Conservation (phyloP, 2,329 filamentous ascomycete species). For the Alternaria sp. region DNA sequence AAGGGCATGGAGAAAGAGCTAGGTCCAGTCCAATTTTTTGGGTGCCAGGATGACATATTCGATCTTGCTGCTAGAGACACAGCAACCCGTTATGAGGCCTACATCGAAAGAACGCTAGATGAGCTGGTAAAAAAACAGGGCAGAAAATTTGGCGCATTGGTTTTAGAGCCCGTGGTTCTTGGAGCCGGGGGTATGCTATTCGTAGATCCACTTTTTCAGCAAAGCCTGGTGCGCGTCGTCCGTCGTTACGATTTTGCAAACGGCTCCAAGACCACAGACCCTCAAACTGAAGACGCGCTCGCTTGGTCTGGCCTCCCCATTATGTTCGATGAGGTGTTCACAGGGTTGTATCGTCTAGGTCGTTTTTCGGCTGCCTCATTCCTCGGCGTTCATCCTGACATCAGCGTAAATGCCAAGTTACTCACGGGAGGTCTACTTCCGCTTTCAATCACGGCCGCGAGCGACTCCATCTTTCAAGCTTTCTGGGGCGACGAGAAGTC, state of each 20-base stretch:
- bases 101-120: conserved; percentile 66
- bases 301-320: conserved; percentile 79
- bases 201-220: conserved; percentile 84
- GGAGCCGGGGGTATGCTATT: conserved; percentile 87
- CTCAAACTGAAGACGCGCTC: conserved; percentile 7
- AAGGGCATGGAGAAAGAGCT: conserved; percentile 57
- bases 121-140: conserved; percentile 63
- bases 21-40: conserved; percentile 51
- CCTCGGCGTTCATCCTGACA: conserved; percentile 72
- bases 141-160: conserved; percentile 75
- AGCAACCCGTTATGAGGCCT: conserved; percentile 62
- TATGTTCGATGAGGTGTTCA: conserved; percentile 88
- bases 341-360: conserved; percentile 82
- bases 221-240: conserved; percentile 71
- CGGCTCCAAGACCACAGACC: neutral
- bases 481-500: conserved; percentile 78
- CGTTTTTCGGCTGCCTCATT: conserved; percentile 75
- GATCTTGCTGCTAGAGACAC: conserved; percentile 52
- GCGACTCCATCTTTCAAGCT: conserved; percentile 73
- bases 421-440: conserved; percentile 82
- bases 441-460: conserved; percentile 78
- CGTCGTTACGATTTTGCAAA: conserved; percentile 66
- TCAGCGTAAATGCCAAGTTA: conserved; percentile 83
- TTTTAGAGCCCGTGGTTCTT: conserved; percentile 81
- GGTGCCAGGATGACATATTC: conserved; percentile 46